A percentile compares a stretch with the other conserved stretches of the same genome.
These are phyloP conservation scores for Penicillium sp. DNA, from an alignment of 2,329 filamentous ascomycete genomes.

Conservation along the genomic window DNA sequence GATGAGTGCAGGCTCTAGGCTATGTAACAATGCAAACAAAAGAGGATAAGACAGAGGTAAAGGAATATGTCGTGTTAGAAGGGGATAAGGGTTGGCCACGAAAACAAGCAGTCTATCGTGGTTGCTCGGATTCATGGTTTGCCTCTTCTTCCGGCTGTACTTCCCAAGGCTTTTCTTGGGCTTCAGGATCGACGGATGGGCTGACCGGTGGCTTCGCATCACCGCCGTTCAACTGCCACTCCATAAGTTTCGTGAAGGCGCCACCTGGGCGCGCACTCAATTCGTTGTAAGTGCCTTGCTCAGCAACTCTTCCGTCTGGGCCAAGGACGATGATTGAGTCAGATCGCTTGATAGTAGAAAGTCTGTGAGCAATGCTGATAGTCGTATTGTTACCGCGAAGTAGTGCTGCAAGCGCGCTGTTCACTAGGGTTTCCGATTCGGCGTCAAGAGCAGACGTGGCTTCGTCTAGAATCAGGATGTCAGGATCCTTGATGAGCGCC, in stretches of 20 bases:
- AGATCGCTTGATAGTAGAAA: constrained; percentile 95
- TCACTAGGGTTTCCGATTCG: constrained; percentile 95
- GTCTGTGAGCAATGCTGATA: constrained; percentile 93
- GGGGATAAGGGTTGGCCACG: background rate
- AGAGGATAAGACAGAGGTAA: constrained; percentile 10
- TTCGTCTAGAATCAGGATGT: constrained; percentile 96
- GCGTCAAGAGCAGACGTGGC: constrained; percentile 95
- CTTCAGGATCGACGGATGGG: constrained; percentile 41
- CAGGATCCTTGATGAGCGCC: constrained; percentile 91
- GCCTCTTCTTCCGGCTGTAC: constrained; percentile 43
- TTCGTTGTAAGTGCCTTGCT: constrained; percentile 82
- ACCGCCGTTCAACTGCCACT: constrained; percentile 95
- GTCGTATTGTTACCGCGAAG: constrained; percentile 90
- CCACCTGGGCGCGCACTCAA: constrained; percentile 75
- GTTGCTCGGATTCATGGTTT: constrained; percentile 13
- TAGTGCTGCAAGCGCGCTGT: constrained; percentile 80
- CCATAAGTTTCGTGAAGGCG: constrained; percentile 94
- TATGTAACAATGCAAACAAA: constrained; percentile 10
- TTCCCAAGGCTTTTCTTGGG: constrained; percentile 58
- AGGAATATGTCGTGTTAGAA: background rate
- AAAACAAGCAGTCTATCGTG: constrained; percentile 5
- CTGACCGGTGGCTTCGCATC: constrained; percentile 52
- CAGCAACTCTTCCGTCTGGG: constrained; percentile 84
- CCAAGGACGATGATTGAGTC: constrained; percentile 93
- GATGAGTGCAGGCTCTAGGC: background rate